Evolutionary conservation across 2,329 filamentous ascomycete species (phyloP).

Genomic region (Metarhizium sp.): DNA sequence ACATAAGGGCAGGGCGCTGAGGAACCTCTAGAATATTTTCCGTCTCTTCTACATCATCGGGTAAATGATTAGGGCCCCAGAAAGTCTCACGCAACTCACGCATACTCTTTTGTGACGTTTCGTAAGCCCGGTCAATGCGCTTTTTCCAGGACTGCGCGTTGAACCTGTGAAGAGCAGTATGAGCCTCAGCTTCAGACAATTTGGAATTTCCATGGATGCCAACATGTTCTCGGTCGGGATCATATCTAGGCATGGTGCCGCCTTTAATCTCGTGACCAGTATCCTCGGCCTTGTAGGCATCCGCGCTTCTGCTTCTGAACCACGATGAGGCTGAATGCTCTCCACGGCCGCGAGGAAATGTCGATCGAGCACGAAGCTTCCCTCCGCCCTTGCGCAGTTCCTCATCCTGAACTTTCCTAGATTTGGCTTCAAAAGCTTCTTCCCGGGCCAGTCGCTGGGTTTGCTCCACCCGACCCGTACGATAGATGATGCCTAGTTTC

Average conservation of each 20-base stretch:
- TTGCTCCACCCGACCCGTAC: constrained; percentile 80
- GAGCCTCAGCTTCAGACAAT: constrained; percentile 67
- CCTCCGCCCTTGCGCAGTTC: constrained; percentile 45
- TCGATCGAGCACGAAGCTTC: constrained; percentile 47
- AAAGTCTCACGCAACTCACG: constrained; percentile 71
- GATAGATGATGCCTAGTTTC: constrained; percentile 92
- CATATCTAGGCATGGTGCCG: constrained; percentile 54
- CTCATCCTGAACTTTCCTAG: constrained; percentile 72
- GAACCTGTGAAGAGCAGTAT: constrained; percentile 63
- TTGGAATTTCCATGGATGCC: constrained; percentile 64
- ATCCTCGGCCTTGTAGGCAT: constrained; percentile 27
- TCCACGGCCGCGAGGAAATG: constrained; percentile 27
- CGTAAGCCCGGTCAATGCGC: constrained; percentile 71
- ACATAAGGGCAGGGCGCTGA: constrained; percentile 74
- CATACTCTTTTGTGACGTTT: constrained; percentile 62
- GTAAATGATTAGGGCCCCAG: constrained; percentile 71
- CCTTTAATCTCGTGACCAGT: constrained; percentile 20
- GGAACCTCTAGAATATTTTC: constrained; percentile 83
- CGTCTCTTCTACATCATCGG: constrained; percentile 71
- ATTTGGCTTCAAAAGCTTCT: constrained; percentile 80
- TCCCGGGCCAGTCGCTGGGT: constrained; percentile 82
- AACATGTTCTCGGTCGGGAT: constrained; percentile 59
- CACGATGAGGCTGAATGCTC: constrained; percentile 23
- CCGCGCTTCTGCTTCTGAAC: constrained; percentile 47
- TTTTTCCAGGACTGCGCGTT: constrained; percentile 89